Conservation (phyloP, 345 rosid species). For the Xanthoceras sorbifolium region DNA sequence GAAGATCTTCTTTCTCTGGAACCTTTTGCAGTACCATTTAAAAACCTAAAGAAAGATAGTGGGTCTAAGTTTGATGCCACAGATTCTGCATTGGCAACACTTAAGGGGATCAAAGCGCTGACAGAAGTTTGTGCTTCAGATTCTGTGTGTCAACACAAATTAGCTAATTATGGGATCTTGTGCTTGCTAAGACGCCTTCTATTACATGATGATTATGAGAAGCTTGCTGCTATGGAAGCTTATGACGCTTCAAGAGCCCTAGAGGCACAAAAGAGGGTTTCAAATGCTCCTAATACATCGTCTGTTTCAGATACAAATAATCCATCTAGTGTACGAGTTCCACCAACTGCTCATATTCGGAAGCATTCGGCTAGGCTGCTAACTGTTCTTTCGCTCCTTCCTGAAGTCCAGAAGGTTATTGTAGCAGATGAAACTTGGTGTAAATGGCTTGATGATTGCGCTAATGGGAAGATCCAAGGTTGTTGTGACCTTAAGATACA, state of each 20-base stretch:
- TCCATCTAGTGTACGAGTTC: slow-evolving; percentile 71
- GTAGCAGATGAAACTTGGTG: slow-evolving; percentile 70
- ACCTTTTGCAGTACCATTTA: slow-evolving; percentile 69
- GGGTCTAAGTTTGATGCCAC: slow-evolving; percentile 67
- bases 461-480: slow-evolving; percentile 67
- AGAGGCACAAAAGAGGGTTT: slow-evolving; percentile 54
- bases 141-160: slow-evolving; percentile 61
- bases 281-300: slow-evolving; percentile 48
- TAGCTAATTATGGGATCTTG: slow-evolving; percentile 67
- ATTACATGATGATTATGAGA: slow-evolving; percentile 89
- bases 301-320: slow-evolving; percentile 42
- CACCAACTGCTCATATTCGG: slow-evolving; percentile 87
- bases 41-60: slow-evolving; percentile 69
- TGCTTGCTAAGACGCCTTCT: slow-evolving; percentile 85
- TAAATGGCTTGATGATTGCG: slow-evolving; percentile 96
- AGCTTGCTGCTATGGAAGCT: slow-evolving; percentile 82
- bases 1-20: slow-evolving; percentile 86
- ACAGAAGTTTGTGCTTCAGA: slow-evolving; percentile 77
- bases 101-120: slow-evolving; percentile 84
- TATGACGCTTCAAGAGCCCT: slow-evolving; percentile 85
- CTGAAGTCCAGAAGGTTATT: slow-evolving; percentile 69
- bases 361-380: slow-evolving; percentile 93
- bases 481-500: slow-evolving; percentile 79
- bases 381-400: slow-evolving; percentile 80
- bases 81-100: slow-evolving; percentile 88